These are phyloP conservation scores for Kwoniella bestiolae DNA, from an alignment of 768 basidiomycete genomes.

Conservation along the genomic window DNA sequence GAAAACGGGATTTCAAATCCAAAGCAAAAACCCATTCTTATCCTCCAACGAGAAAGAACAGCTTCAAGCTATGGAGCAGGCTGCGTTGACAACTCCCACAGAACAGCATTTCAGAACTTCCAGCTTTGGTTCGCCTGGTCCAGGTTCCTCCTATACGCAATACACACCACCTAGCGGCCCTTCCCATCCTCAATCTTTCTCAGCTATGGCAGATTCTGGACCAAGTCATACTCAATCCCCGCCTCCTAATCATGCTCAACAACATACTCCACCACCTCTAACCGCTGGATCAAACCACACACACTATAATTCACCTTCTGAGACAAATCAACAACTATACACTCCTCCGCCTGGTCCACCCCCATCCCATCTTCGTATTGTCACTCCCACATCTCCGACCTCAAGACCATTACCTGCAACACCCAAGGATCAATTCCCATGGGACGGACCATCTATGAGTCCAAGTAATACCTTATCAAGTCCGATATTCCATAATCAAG, in stretches of 20 bases:
- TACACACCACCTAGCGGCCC: constrained; percentile 8
- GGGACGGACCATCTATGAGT: constrained; percentile 9
- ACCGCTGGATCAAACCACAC: constrained; percentile 11
- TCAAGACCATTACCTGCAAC: constrained; percentile 16
- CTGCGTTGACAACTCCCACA: constrained; percentile 1
- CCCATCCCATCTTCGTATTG: constrained; percentile 26
- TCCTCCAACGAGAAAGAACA: constrained; percentile 37
- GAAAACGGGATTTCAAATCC: constrained; percentile 34
- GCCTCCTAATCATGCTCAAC: not conserved
- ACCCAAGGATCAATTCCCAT: constrained; percentile 1
- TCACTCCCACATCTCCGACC: constrained; percentile 13
- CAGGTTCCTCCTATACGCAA: constrained; percentile 13
- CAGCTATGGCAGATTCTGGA: not conserved
- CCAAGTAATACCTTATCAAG: not conserved
- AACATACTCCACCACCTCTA: constrained; percentile 1
- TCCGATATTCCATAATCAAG: not conserved
- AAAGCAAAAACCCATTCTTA: constrained; percentile 53
- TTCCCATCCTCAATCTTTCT: not conserved
- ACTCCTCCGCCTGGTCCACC: constrained; percentile 40
- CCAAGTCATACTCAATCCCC: not conserved
- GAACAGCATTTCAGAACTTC: constrained; percentile 9
- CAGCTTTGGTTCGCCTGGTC: not conserved
- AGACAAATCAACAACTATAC: constrained; percentile 5
- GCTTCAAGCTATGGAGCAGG: constrained; percentile 17
- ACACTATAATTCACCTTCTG: constrained; percentile 1